Evolutionary conservation across 208 protist genomes (phyloP).

Genomic region (Trypanosoma boissoni): DNA sequence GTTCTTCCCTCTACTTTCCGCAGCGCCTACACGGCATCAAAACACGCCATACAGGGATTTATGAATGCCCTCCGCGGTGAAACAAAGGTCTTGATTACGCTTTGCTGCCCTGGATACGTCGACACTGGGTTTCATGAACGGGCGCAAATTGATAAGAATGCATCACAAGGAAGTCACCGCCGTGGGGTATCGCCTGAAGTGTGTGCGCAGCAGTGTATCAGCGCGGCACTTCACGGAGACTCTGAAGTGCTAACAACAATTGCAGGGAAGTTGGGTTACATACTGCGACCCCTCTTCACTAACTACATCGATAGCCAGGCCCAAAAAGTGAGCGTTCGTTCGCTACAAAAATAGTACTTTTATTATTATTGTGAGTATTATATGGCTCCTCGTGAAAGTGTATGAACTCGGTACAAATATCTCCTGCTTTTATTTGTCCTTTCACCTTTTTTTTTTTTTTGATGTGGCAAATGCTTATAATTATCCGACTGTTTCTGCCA

Average conservation of each 20-base stretch:
- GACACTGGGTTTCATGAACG: slow-evolving; percentile 81
- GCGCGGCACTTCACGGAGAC: slow-evolving; percentile 52
- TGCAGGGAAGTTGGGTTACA: slow-evolving; percentile 65
- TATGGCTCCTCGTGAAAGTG: no score
- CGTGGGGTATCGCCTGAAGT: slow-evolving; percentile 50
- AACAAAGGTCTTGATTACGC: slow-evolving; percentile 60
- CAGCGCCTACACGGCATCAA: slow-evolving; percentile 77
- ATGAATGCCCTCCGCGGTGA: slow-evolving; percentile 84
- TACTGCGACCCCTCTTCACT: slow-evolving; percentile 67
- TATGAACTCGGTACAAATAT: no score
- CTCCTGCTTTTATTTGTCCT: no score
- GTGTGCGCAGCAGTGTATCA: slow-evolving; percentile 55
- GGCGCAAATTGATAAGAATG: slow-evolving; percentile 37
- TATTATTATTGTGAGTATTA: no score
- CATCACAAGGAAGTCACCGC: slow-evolving; percentile 36
- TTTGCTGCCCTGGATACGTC: slow-evolving; percentile 84
- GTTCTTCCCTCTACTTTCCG: slow-evolving; percentile 75
- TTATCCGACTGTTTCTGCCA: no score
- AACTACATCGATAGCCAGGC: slow-evolving; percentile 59
- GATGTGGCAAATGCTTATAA: no score
- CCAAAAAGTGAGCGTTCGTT: slow-evolving; percentile 71
- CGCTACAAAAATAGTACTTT: slow-evolving; percentile 40
- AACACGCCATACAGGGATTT: slow-evolving; percentile 87
- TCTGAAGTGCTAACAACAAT: slow-evolving; percentile 74
- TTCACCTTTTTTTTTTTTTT: no score